Conservation (phyloP, 1,284 basidiomycete species). For the Microbotryomycetes sp. region DNA sequence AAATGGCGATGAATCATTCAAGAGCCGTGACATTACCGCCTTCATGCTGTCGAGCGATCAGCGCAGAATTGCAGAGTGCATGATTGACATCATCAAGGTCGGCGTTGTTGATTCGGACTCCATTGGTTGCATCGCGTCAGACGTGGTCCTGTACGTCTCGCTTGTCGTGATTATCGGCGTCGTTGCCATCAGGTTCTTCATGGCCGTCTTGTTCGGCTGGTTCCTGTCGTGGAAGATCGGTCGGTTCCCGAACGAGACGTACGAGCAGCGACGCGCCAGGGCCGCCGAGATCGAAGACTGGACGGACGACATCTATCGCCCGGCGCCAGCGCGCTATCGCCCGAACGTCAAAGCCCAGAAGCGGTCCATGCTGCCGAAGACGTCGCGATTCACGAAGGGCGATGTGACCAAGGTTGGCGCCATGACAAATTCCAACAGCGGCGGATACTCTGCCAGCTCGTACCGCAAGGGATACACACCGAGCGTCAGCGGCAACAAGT, state of each 20-base stretch:
- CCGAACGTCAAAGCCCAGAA: constrained; percentile 70
- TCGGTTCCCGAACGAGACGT: constrained; percentile 86
- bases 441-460: background rate
- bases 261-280: constrained; percentile 87
- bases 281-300: constrained; percentile 89
- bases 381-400: constrained; percentile 75
- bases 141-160: constrained; percentile 89
- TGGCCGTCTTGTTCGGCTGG: constrained; percentile 97
- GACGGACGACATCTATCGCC: constrained; percentile 91
- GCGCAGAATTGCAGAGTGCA: constrained; percentile 62
- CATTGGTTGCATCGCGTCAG: constrained; percentile 92
- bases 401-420: constrained; percentile 17
- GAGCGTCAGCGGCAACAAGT: constrained; percentile 13
- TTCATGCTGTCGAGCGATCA: constrained; percentile 61
- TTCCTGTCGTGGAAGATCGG: constrained; percentile 92
- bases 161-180: constrained; percentile 97
- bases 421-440: background rate
- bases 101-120: constrained; percentile 91
- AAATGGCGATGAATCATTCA: constrained; percentile 55
- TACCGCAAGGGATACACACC: constrained; percentile 9
- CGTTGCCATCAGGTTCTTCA: constrained; percentile 86
- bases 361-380: constrained; percentile 61
- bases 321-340: constrained; percentile 83
- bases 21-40: constrained; percentile 79
- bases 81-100: constrained; percentile 75